Evolutionary conservation across 495 filamentous ascomycete species (phyloP), one percentile per base, ranked within the genome.

Genomic region (Diplogelasinospora grovesii): DNA sequence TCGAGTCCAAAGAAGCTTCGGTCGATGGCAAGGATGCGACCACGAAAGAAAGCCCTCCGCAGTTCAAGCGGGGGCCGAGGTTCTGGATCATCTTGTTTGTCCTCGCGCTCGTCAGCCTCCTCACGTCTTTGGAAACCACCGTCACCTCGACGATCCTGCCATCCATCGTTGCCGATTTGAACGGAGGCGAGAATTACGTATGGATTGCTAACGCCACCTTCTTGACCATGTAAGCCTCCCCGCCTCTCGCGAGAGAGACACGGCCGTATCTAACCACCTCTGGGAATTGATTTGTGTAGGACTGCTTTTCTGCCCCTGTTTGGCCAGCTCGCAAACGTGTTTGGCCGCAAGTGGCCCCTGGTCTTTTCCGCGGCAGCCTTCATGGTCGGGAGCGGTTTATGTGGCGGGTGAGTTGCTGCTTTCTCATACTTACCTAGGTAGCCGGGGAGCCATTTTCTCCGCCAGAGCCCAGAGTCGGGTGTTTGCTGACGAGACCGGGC

Each of bases 151-250:
- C 65, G 4, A 60, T 66, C 5, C 48, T 68, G 8, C 55, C 56
- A 6, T 48, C 36, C 7, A 61, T 66, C 28, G n/a, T 51, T 1
- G 24, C 46, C 3, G 50, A 53, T 11, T 40, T 67, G 3, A 39
- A 36, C 7, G 25, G 39, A 3, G 34, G 43, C 11, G 39, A 27
- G 5, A 39, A 21, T 3, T 64, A 23, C 33, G 52, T 66, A 2
- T 86, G 81, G 81, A 71, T 78, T 0, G 79, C 76, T 5, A 85
- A 79, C 9, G 78, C n/a, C n/a, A n/a, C n/a, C n/a, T n/a, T n/a
- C n/a, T 77, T 79, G 44, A 64, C 75, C 32, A 74, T 78, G 57
- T 24, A 55, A 45, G 37, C n/a, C n/a, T n/a, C n/a, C n/a, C n/a
- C n/a, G n/a, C n/a, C n/a, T n/a, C n/a, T n/a, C n/a, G n/a, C n/a